Evolutionary conservation across 257 asterid species (phyloP), one percentile per base, ranked within the genome.

Genomic region (Vinca minor): DNA sequence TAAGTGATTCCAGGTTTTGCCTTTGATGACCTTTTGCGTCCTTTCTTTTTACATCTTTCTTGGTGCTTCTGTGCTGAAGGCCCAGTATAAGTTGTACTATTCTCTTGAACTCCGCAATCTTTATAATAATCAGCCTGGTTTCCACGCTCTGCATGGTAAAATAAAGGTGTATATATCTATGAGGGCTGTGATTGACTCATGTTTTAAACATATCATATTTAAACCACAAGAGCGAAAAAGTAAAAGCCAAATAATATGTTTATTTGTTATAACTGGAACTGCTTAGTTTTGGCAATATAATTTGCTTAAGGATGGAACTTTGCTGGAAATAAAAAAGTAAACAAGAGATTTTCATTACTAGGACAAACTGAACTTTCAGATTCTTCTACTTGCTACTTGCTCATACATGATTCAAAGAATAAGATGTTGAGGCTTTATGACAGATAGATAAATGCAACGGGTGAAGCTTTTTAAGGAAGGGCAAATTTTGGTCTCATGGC

Each of bases 41-140:
- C 74, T 78, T 68, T 85, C 66, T 67, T 71, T 65, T 15, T 76
- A 59, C 64, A 54, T 67, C n/a, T 67, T 41, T 80, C 77, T 69
- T 28, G 70, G 72, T 54, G 71, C 44, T 64, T 73, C 65, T 17
- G 57, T 44, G 59, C 73, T 63, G 66, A 46, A 63, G 71, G 49
- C 25, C 71, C 80, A 29, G 6, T 32, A 9, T 52, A 61, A 41
- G 39, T 59, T 67, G 61, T 62, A 11, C 42, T 45, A 31, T 60
- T 76, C 49, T 68, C 77, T 74, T 64, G 78, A 58, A 59, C 46
- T 67, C 63, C 84, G 67, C 36, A 8, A 32, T 5, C 42, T 63
- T 73, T 56, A 42, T 18, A 8, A 63, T 20, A 69, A 29, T 67
- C 74, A 54, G 72, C 68, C 61, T 69, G 71, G 74, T 49, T 68